A percentile compares a stretch with the other conserved stretches of the same genome.
These are phyloP conservation scores for Tolypocladium sp. DNA, from an alignment of 2,329 filamentous ascomycete species.

Conservation along the genomic window DNA sequence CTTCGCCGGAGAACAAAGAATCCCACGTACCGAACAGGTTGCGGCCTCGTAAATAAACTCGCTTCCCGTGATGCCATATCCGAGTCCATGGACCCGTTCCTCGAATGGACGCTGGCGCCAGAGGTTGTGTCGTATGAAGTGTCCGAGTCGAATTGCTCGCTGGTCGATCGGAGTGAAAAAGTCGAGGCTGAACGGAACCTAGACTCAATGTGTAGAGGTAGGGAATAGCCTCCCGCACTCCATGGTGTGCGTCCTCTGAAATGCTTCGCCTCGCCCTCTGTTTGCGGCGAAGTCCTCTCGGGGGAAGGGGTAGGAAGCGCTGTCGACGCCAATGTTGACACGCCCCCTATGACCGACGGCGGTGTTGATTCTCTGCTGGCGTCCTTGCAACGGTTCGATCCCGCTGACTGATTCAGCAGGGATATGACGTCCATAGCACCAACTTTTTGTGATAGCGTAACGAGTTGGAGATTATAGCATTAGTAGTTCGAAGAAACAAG, in stretches of 20 bases:
- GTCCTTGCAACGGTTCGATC: constrained; percentile 1
- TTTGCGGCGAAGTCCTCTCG: constrained; percentile 16
- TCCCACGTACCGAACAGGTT: background rate
- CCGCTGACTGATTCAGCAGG: constrained; percentile 27
- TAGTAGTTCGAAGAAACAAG: background rate
- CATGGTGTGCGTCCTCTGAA: constrained; percentile 33
- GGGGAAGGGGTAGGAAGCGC: constrained; percentile 24
- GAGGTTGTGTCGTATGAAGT: constrained; percentile 9
- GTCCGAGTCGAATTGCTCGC: constrained; percentile 12
- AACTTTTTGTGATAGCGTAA: background rate
- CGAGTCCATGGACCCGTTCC: constrained; percentile 22
- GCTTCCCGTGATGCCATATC: constrained; percentile 3
- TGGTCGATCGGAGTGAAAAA: constrained; percentile 12
- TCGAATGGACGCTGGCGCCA: constrained; percentile 14
- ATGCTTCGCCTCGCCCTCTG: constrained; percentile 11
- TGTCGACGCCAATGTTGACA: constrained; percentile 3
- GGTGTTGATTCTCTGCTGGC: constrained; percentile 6
- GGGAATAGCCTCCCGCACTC: constrained; percentile 40
- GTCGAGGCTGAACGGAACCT: constrained; percentile 17
- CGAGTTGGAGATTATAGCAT: background rate
- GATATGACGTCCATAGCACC: constrained; percentile 30
- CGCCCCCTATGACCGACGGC: background rate
- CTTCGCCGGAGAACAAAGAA: background rate
- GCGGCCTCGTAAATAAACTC: background rate
- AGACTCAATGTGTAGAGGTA: constrained; percentile 30